Evolutionary conservation across 257 asterid genomes (phyloP).

Genomic region (Voacanga thouarsii): DNA sequence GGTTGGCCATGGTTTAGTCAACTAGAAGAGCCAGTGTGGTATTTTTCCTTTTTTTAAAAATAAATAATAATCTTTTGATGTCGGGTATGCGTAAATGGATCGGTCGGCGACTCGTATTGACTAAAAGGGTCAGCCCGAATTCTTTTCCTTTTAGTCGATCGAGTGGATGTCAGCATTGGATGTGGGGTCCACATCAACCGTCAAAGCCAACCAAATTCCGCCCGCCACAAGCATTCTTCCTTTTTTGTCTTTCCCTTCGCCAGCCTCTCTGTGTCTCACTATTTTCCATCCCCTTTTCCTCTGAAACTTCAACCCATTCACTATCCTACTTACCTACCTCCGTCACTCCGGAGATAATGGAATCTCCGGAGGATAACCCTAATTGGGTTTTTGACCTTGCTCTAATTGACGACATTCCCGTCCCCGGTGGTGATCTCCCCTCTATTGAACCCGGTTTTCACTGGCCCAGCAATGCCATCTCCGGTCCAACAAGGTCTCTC

Average conservation of each 20-base stretch:
- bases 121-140: too few species aligned
- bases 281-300: background rate
- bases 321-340: background rate
- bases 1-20: slow-evolving; percentile 15
- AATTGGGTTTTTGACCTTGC: slow-evolving; percentile 48
- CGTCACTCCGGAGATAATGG: slow-evolving; percentile 32
- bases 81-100: too few species aligned
- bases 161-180: background rate
- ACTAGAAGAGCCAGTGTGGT: background rate
- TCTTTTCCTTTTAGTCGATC: too few species aligned
- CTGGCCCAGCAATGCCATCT: slow-evolving; percentile 31
- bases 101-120: too few species aligned
- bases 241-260: background rate
- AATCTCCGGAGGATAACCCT: slow-evolving; percentile 31
- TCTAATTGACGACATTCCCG: slow-evolving; percentile 38
- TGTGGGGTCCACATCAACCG: slow-evolving; percentile 9
- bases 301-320: background rate
- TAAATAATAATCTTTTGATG: too few species aligned
- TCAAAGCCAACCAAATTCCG: slow-evolving; percentile 5
- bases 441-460: slow-evolving; percentile 30
- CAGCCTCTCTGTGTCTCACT: background rate
- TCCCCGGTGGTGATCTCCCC: slow-evolving; percentile 30
- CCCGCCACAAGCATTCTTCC: slow-evolving; percentile 15
- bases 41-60: too few species aligned
- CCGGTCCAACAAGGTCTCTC: slow-evolving; percentile 34